Conservation (phyloP, 2,329 filamentous ascomycete genomes). For the Colletotrichum sp. region DNA sequence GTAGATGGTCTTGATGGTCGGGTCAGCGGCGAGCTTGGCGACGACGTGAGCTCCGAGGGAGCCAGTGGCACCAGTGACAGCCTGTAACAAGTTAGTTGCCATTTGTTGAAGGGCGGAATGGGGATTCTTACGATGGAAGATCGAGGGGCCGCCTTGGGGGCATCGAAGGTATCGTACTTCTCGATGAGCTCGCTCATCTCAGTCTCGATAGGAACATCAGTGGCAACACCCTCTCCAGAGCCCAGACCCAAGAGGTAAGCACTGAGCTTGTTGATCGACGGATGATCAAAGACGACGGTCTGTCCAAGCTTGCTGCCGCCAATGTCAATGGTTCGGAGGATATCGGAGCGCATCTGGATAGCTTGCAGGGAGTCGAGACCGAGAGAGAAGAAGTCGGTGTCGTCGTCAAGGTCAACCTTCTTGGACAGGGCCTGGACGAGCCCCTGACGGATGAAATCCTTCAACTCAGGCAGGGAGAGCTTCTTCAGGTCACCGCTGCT, state of each 20-base stretch:
- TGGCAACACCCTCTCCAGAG: constrained; percentile 35
- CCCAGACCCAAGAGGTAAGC: constrained; percentile 47
- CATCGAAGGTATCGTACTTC: constrained; percentile 22
- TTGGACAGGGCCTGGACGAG: constrained; percentile 29
- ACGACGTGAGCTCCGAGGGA: constrained; percentile 68
- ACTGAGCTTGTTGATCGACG: constrained; percentile 51
- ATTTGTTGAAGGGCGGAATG: fast-evolving
- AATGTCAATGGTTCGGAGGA: constrained; percentile 57
- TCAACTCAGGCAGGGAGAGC: constrained; percentile 32
- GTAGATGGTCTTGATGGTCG: constrained; percentile 58
- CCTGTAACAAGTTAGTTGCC: constrained; percentile 22
- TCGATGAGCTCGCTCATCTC: constrained; percentile 27
- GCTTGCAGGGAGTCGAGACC: constrained; percentile 66
- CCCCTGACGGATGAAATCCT: constrained; percentile 36
- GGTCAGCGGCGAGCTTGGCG: constrained; percentile 61
- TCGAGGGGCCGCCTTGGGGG: neutral
- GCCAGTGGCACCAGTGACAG: constrained; percentile 70
- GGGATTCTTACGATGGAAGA: neutral
- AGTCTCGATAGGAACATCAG: constrained; percentile 32
- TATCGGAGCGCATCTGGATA: constrained; percentile 57
- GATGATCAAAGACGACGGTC: constrained; percentile 65
- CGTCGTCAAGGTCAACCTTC: constrained; percentile 31
- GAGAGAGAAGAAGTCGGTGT: constrained; percentile 62
- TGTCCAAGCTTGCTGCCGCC: constrained; percentile 51
- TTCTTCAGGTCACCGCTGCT: constrained; percentile 17